Evolutionary conservation across 306 rosid species (phyloP).

Genomic region (Begonia peltatifolia): DNA sequence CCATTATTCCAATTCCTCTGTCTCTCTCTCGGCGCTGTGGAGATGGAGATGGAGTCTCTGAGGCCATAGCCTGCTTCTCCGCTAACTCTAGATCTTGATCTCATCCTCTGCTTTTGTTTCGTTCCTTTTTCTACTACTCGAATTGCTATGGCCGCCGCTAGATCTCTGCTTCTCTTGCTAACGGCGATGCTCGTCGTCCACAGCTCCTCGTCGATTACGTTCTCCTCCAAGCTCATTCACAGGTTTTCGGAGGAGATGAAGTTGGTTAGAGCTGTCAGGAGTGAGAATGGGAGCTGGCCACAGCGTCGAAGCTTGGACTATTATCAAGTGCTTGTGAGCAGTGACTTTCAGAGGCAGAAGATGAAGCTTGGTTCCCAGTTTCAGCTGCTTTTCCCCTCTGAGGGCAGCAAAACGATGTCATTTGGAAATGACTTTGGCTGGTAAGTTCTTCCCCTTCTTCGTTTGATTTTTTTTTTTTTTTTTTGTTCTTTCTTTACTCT

Average conservation of each 20-base stretch:
- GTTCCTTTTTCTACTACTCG: background rate
- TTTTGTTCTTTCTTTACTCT: background rate
- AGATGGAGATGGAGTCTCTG: no score
- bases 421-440: conserved; percentile 58
- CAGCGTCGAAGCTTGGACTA: conserved; percentile 24
- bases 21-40: no score
- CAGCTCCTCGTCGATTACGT: conserved; percentile 6
- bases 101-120: no score
- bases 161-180: conserved; percentile 3
- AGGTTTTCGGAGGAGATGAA: conserved; percentile 42
- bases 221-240: conserved; percentile 34
- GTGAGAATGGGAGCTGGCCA: conserved; percentile 22
- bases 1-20: no score
- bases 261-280: conserved; percentile 14
- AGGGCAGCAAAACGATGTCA: conserved; percentile 38
- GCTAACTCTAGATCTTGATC: no score
- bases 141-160: conserved; percentile 8
- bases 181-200: background rate
- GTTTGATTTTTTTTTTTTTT: background rate
- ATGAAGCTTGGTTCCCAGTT: conserved; percentile 28
- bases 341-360: conserved; percentile 29
- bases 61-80: no score
- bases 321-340: conserved; percentile 24
- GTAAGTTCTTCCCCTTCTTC: conserved; percentile 21
- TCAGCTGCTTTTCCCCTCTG: conserved; percentile 44